Evolutionary conservation across 805 yeast species (phyloP), one percentile per base, ranked within the genome.

Genomic region (Spathaspora sp.): DNA sequence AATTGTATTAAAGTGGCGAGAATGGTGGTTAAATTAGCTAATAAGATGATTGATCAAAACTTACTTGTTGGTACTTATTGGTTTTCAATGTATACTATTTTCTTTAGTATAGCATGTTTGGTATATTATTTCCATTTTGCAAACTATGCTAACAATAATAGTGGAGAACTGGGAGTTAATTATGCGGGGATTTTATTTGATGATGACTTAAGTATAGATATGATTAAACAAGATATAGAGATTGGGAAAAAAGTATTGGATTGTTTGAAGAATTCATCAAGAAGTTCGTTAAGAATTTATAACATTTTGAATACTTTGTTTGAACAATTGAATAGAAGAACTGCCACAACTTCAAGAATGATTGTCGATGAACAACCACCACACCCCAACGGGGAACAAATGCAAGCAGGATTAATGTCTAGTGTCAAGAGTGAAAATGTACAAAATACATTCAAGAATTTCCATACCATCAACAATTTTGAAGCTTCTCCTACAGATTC

Each of bases 71-170:
- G 96, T 0, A 87, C 94, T 1, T 92, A 91, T 63, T 90, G 97
- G 96, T 91, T 89, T 63, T 84, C 94, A 6, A 87, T 88, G 62
- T 91, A 91, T 65, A 89, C 97, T 0, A 86, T 91, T 5, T 91
- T 90, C 65, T 89, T 89, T 68, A 85, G 96, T 2, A 90, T 90
- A 53, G 96, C 96, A 0, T 87, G 96, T 61, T 73, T 90, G 59
- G 87, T 89, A 16, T 89, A 86, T 61, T 89, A 90, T 63, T 86
- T 82, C 51, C 93, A 88, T 65, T 73, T 70, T 63, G 77, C 77
- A 10, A 67, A 88, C 65, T 73, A 69, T 61, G 75, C 75, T 12
- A 67, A 66, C 26, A 23, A 23, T 23, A 23, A 23, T 49, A 56
- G 59, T 46, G 55, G 59, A n/a, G 51, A 56, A 32, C 57, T 57